Percentiles rank a stretch among this genome's conserved stretches.
These are phyloP conservation scores for Penicillium freii DNA, from an alignment of 2,329 filamentous ascomycete genomes.

Conservation along the genomic window DNA sequence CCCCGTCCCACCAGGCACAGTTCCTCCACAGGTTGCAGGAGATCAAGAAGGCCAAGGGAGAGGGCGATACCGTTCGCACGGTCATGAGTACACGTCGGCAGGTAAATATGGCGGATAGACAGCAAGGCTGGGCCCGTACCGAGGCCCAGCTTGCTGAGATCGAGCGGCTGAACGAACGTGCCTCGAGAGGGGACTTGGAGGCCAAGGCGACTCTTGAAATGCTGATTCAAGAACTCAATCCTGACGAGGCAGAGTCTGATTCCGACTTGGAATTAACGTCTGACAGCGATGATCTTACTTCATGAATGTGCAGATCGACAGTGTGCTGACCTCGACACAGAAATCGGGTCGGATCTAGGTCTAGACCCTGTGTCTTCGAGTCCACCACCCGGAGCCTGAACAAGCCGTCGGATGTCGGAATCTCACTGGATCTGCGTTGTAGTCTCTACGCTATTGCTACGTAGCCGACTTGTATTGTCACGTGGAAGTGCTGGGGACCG, in stretches of 20 bases:
- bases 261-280: neutral
- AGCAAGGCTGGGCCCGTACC: constrained; percentile 39
- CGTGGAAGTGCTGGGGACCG: neutral
- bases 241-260: constrained; percentile 5
- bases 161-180: constrained; percentile 36
- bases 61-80: constrained; percentile 63
- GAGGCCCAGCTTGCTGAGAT: constrained; percentile 40
- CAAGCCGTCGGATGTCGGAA: neutral
- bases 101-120: constrained; percentile 32
- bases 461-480: neutral
- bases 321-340: neutral
- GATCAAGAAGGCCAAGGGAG: constrained; percentile 63
- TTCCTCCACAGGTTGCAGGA: constrained; percentile 67
- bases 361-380: neutral
- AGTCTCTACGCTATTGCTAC: neutral
- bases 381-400: neutral
- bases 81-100: constrained; percentile 50
- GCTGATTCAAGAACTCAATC: constrained; percentile 15
- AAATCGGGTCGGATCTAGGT: neutral
- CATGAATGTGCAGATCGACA: neutral
- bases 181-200: constrained; percentile 37
- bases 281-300: constrained; percentile 1
- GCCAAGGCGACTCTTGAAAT: constrained; percentile 38
- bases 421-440: neutral
- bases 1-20: constrained; percentile 45